Base-by-base conservation (phyloP, 148 eudicot genomes). In the Selenicereus undatus region DNA sequence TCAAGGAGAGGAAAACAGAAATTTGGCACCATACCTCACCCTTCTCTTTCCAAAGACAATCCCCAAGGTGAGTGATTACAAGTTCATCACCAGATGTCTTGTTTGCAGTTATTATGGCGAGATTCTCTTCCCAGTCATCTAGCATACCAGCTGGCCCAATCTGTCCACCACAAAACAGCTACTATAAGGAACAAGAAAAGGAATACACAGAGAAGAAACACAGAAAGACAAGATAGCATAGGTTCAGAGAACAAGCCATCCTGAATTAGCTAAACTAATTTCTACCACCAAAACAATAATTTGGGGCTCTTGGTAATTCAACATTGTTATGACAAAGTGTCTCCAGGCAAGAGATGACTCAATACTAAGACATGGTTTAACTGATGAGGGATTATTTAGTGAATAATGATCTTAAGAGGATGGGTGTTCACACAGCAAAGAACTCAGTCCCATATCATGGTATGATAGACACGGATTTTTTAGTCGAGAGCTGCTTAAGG, bases 41-140 rank as follows among this genome's bases (percentile, higher is more conserved):
- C 87, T 85, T 89, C 54, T 93, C 97, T 81, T 88, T 91, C 97
- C 97, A 94, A 75, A 94, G 83, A 86, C 93, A 84, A 83, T 94
- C 98, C 48, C 98, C 98, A 51, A 94, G 95, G 84, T 94, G 95
- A 84, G 93, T 87, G 74, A 94, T 95, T 77, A 94, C 98, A 56
- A 92, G 95, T 83, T 94, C 92, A 73, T 94, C 98, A 88, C 89
- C 93, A 74, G 89, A 87, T 11, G 97, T 94, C 83, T 97, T 89
- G 81, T 94, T 94, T 54, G 97, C 94, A 83, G 91, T 87, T 75
- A 94, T 89, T 45, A 93, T 87, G 11, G 97, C 98, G 80, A 94
- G 85, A 87, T 94, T 94, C 82, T 90, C 95, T 85, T 92, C 90
- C 98, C 98, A 92, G 18, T 86, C 85, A 82, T 94, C 97, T 32